Base-by-base conservation (phyloP, 2,329 filamentous ascomycete genomes). In the Aspergillus japonicus region DNA sequence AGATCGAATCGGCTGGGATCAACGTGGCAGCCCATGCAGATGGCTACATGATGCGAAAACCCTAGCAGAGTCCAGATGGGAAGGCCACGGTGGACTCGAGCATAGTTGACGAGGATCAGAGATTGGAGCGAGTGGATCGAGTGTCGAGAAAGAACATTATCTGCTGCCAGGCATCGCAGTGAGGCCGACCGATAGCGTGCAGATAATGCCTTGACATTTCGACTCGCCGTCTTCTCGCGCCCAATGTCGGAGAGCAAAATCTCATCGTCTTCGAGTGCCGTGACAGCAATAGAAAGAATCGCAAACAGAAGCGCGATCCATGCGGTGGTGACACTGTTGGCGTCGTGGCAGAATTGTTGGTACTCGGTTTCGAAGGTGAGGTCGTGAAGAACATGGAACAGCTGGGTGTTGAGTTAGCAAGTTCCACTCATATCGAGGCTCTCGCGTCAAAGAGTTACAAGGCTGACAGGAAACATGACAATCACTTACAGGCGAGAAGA, bases 381-480 rank as follows among this genome's bases (percentile, higher is more conserved):
- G 57, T 78, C 75, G 54, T 78, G 76, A 10, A 78, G 70, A 49
- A 78, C 72, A 63, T 78, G 76, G 52, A 78, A 78, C 12, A 78
- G 65, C 71, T 73, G 39, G 63, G 47, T 16, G 14, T 16, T 31
- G 8, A 16, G 29, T 54, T 48, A 54, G 52, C 6, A 48, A 12
- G 2, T 26, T 6, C 23, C 14, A 2, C 24, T 24, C n/a, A 5
- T 10, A 47, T 19, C 21, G 21, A 42, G 50, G 12, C 6, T 12
- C 8, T 23, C n/a, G 42, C 33, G 33, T 16, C 23, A 23, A 14
- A 12, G n/a, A 16, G 23, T 8, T 3, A 26, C 3, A 23, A 16
- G 11, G 2, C 12, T 19, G 11, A 1, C 31, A 57, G 21, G 19
- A 4, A 33, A 12, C 1, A 24, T n/a, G 2, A 5, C 11, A n/a